Evolutionary conservation across 768 basidiomycete genomes (phyloP).

Genomic region (Dioszegia crocea): DNA sequence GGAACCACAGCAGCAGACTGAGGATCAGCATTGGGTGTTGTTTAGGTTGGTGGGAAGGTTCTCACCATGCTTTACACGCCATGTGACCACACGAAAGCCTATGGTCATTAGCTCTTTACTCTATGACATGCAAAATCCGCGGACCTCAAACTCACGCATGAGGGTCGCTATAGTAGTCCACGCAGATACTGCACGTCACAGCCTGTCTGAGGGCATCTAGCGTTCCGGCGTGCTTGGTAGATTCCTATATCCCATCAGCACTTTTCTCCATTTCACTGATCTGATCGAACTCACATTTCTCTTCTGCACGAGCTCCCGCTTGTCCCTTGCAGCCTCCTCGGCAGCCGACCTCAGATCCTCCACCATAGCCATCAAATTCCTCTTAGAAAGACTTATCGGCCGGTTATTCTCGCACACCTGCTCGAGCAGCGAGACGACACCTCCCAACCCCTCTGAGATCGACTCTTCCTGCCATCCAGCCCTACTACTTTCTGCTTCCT

Average conservation of each 20-base stretch:
- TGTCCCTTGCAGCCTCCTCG: no score
- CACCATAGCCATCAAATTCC: no score
- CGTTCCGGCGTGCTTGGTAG: conserved; percentile 15
- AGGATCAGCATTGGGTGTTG: background rate
- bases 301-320: no score
- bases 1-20: conserved; percentile 34
- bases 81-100: conserved; percentile 40
- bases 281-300: no score
- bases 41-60: background rate
- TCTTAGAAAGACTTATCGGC: no score
- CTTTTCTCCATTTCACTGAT: no score
- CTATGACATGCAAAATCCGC: background rate
- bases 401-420: no score
- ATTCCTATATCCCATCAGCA: conserved; percentile 16
- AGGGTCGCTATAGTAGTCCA: conserved; percentile 33
- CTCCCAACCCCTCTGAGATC: no score
- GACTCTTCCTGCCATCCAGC: no score
- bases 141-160: conserved; percentile 34
- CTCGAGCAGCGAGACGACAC: no score
- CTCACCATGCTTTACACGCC: conserved; percentile 41
- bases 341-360: no score
- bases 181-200: conserved; percentile 31
- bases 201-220: conserved; percentile 23
- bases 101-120: background rate
- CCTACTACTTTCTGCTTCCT: no score